A percentile compares a stretch with the other conserved stretches of the same genome.
These are phyloP conservation scores for Dendrobium catenatum DNA, from an alignment of 106 monocot genomes.

Conservation along the genomic window DNA sequence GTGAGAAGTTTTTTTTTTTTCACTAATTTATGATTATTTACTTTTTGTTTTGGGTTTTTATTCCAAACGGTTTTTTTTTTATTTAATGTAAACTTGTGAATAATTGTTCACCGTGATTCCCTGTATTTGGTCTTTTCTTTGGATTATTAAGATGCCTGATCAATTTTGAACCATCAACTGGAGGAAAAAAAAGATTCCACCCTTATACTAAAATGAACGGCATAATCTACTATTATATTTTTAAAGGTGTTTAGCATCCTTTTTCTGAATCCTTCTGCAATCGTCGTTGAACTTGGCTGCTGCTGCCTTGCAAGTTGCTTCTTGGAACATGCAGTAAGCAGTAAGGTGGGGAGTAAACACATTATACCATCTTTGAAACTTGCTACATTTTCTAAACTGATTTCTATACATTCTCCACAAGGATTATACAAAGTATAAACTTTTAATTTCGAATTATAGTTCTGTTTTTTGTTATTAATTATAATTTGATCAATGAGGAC, in stretches of 20 bases:
- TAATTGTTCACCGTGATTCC: background rate
- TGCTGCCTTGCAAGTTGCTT: background rate
- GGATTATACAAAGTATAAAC: background rate
- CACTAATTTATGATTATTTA: too few species aligned
- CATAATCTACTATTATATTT: background rate
- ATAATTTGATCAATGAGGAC: background rate
- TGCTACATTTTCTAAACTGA: background rate
- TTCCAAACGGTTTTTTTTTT: background rate
- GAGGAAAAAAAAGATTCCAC: background rate
- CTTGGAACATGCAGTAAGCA: background rate
- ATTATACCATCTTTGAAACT: background rate
- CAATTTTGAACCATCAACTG: background rate
- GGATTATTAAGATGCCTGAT: background rate
- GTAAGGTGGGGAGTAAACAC: background rate
- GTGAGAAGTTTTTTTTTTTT: background rate
- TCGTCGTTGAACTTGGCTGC: background rate
- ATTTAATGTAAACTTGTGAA: background rate
- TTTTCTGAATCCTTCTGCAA: background rate
- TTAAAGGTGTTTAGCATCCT: background rate
- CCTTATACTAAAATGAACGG: background rate
- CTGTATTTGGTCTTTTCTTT: background rate
- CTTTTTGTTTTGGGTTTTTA: too few species aligned
- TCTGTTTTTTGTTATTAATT: background rate
- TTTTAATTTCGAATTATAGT: background rate
- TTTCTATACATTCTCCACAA: background rate